Evolutionary conservation across 306 rosid species (phyloP).

Genomic region (Bauhinia variegata): DNA sequence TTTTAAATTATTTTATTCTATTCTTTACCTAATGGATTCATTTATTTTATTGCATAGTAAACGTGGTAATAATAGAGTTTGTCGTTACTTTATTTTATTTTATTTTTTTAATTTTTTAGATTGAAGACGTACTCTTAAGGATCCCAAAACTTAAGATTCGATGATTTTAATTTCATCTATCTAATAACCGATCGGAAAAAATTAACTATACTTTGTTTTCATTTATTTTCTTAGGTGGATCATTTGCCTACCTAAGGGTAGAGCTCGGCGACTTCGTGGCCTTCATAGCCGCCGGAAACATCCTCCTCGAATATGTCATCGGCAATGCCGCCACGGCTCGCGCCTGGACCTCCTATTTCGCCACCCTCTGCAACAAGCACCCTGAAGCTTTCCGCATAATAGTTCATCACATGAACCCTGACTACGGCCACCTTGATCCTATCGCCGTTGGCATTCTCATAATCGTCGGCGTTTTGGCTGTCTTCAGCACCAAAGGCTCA

Average conservation of each 20-base stretch:
- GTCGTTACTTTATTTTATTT: too few species aligned
- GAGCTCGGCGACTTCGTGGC: constrained; percentile 70
- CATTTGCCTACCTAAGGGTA: constrained; percentile 64
- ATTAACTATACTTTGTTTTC: too few species aligned
- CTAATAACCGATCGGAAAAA: too few species aligned
- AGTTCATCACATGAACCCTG: not conserved
- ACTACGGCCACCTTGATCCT: constrained; percentile 51
- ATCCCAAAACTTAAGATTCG: too few species aligned
- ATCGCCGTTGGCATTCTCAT: constrained; percentile 40
- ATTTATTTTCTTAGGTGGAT: constrained; percentile 45
- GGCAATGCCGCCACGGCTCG: constrained; percentile 59
- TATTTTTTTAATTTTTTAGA: too few species aligned
- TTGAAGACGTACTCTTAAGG: too few species aligned
- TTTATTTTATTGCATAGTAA: too few species aligned
- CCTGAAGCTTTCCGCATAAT: constrained; percentile 49
- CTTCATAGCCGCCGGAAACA: constrained; percentile 62
- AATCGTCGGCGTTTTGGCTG: constrained; percentile 36
- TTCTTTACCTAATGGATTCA: too few species aligned
- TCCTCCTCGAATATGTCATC: constrained; percentile 53
- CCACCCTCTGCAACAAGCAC: constrained; percentile 52
- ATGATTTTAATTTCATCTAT: too few species aligned
- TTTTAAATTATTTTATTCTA: too few species aligned
- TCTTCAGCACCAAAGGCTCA: constrained; percentile 56
- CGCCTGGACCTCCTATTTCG: constrained; percentile 66
- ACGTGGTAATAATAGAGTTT: too few species aligned